Conservation (phyloP, 2,329 filamentous ascomycete genomes). For the Huntiella abstrusa region DNA sequence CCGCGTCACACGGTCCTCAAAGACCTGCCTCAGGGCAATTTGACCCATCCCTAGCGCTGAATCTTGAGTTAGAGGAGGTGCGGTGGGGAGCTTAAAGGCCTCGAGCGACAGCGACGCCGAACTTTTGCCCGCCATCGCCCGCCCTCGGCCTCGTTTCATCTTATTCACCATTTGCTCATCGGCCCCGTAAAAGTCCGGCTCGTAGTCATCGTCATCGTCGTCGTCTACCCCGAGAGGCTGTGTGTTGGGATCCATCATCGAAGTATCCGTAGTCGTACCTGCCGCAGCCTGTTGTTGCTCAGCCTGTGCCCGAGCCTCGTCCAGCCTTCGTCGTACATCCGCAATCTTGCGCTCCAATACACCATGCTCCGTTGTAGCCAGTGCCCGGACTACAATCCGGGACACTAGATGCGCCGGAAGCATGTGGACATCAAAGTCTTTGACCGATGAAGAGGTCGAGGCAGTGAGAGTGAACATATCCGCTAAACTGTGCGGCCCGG, state of each 20-base stretch:
- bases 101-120: conserved; percentile 42
- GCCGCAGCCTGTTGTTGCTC: conserved; percentile 21
- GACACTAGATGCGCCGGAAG: conserved; percentile 59
- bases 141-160: conserved; percentile 48
- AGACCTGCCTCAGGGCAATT: conserved; percentile 11
- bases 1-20: conserved; percentile 28
- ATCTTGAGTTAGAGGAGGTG: conserved; percentile 52
- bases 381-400: conserved; percentile 62
- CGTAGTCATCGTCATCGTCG: conserved; percentile 76
- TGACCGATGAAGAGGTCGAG: conserved; percentile 43
- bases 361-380: conserved; percentile 21
- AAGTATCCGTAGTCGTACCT: conserved; percentile 12
- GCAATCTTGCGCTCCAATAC: conserved; percentile 12
- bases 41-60: conserved; percentile 11
- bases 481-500: conserved; percentile 59
- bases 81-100: conserved; percentile 61
- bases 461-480: conserved; percentile 74
- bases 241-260: conserved; percentile 23
- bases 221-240: conserved; percentile 46
- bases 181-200: conserved; percentile 63
- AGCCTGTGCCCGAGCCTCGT: conserved; percentile 19
- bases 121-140: conserved; percentile 17
- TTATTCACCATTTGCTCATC: conserved; percentile 68
- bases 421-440: conserved; percentile 64
- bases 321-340: conserved; percentile 10